Conservation (phyloP, 805 yeast genomes). For the Hyphopichia homilentoma region DNA sequence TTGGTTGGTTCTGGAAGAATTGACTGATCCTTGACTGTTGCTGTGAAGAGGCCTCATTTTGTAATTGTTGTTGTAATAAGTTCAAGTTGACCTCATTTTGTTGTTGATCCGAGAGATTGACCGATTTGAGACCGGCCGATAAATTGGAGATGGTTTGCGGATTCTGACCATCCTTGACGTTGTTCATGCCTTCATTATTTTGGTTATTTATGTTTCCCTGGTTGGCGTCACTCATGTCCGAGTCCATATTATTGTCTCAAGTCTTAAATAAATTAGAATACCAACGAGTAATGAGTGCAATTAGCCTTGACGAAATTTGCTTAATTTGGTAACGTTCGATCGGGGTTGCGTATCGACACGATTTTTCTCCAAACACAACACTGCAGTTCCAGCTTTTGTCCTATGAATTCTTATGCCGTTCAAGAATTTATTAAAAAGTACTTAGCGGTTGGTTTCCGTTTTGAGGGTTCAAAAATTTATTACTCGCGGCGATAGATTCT, state of each 20-base stretch:
- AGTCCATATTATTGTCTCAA: background rate
- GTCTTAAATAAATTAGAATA: no score
- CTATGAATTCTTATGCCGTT: no score
- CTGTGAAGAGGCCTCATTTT: slow-evolving; percentile 37
- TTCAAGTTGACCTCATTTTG: slow-evolving; percentile 39
- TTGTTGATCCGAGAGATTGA: slow-evolving; percentile 38
- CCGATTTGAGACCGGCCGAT: slow-evolving; percentile 45
- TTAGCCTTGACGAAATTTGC: no score
- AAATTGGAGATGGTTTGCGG: slow-evolving; percentile 37
- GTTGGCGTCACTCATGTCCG: background rate
- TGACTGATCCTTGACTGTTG: slow-evolving; percentile 58
- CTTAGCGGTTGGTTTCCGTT: no score
- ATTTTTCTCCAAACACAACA: no score
- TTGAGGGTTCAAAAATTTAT: no score
- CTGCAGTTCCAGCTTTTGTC: no score
- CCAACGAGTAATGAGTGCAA: no score
- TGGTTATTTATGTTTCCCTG: background rate
- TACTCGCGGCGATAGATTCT: no score
- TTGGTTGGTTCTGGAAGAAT: slow-evolving; percentile 73
- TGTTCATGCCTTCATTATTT: slow-evolving; percentile 6
- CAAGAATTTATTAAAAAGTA: no score
- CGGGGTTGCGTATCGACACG: no score
- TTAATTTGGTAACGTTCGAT: no score
- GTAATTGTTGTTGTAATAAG: slow-evolving; percentile 43
- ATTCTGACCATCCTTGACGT: slow-evolving; percentile 7